Conservation (phyloP, 441 rosid species). For the Mallotus japonicus region DNA sequence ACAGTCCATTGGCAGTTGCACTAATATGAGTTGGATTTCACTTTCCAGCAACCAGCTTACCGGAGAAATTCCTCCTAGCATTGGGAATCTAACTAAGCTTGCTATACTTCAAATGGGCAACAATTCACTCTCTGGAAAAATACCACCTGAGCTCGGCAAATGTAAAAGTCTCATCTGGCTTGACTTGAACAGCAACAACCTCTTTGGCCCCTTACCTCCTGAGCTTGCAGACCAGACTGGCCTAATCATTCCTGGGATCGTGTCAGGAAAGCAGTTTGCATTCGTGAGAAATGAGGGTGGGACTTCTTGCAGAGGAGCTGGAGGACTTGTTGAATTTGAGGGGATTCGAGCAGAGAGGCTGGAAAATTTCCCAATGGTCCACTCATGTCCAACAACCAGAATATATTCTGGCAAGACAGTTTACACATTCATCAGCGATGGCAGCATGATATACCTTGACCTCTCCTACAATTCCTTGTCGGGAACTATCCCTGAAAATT, state of each 20-base stretch:
- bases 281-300: conserved; percentile 96
- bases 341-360: conserved; percentile 79
- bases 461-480: conserved; percentile 68
- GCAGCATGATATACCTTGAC: conserved; percentile 88
- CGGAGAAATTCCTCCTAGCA: conserved; percentile 68
- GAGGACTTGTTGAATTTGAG: conserved; percentile 87
- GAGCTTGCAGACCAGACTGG: conserved; percentile 77
- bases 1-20: conserved; percentile 64
- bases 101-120: conserved; percentile 89
- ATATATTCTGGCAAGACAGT: conserved; percentile 77
- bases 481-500: conserved; percentile 60
- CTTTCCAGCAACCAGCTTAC: conserved; percentile 74
- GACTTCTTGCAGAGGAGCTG: conserved; percentile 91
- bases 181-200: conserved; percentile 81
- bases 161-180: conserved; percentile 90
- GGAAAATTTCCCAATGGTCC: conserved; percentile 75
- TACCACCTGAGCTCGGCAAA: conserved; percentile 75
- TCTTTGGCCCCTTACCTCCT: conserved; percentile 61
- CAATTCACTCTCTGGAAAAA: conserved; percentile 69
- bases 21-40: conserved; percentile 86
- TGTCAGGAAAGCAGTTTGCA: conserved; percentile 87
- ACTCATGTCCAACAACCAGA: conserved; percentile 76
- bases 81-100: conserved; percentile 62
- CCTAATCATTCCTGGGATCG: conserved; percentile 62
- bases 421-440: conserved; percentile 63